phyloP scores from a whole-genome alignment of 352 stramenopile genomes.

The Phytophthora podocarpi region DNA sequence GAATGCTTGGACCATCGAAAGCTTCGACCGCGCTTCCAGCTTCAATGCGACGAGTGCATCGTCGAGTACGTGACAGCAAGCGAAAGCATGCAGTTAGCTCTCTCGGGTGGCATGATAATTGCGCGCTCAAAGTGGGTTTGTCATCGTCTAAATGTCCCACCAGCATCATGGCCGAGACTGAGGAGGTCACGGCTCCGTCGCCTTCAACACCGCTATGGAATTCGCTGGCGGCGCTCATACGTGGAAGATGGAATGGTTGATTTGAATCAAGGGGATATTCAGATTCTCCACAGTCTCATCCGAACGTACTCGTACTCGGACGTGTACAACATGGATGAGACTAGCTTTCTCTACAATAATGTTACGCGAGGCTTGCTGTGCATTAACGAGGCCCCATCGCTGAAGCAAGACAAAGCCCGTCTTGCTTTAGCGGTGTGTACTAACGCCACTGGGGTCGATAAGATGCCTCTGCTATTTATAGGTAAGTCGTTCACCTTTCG shows the following conservation, averaged over 20 bases:
- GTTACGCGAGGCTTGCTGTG: not conserved
- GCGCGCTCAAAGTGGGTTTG: not conserved
- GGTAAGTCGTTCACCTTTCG: not conserved
- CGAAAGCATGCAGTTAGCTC: not conserved
- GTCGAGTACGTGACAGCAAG: not conserved
- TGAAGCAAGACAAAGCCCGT: constrained; percentile 1
- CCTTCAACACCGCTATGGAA: no score
- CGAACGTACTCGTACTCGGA: no score
- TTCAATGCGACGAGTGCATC: not conserved
- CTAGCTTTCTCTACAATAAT: constrained; percentile 6
- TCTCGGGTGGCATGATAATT: no score
- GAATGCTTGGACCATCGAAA: no score
- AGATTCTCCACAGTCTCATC: no score
- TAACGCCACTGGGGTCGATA: not conserved
- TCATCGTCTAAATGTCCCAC: not conserved
- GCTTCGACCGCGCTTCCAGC: not conserved
- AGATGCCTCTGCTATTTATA: not conserved
- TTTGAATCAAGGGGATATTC: constrained; percentile 4
- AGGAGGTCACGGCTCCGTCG: no score
- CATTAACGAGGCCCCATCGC: not conserved
- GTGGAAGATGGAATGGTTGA: not conserved
- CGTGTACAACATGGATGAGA: no score
- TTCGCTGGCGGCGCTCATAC: not conserved
- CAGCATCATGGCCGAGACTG: not conserved
- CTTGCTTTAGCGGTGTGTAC: not conserved